Percentiles rank a stretch among this genome's conserved stretches.
These are phyloP conservation scores for Gaeumannomyces tritici DNA, from an alignment of 2,329 filamentous ascomycete genomes.

Conservation along the genomic window DNA sequence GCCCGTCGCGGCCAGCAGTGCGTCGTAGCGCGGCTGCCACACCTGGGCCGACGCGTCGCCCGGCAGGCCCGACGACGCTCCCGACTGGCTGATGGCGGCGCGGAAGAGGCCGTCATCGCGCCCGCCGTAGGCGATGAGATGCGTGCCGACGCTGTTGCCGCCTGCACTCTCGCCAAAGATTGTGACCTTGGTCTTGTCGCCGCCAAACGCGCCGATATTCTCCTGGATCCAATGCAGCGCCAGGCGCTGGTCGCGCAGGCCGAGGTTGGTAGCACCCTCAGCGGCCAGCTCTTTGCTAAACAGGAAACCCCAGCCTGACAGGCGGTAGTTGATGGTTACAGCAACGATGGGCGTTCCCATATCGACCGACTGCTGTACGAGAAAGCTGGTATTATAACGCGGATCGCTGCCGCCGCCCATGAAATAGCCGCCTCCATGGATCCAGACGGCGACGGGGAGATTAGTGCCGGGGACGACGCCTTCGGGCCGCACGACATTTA, in stretches of 20 bases:
- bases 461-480: slow-evolving; percentile 23
- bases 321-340: slow-evolving; percentile 35
- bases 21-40: slow-evolving; percentile 8
- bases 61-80: background rate
- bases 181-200: slow-evolving; percentile 34
- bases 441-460: slow-evolving; percentile 47
- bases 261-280: slow-evolving; percentile 38
- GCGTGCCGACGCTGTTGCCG: slow-evolving; percentile 36
- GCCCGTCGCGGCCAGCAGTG: slow-evolving; percentile 1
- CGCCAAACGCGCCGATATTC: slow-evolving; percentile 40
- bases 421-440: slow-evolving; percentile 32
- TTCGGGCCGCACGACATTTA: slow-evolving; percentile 36
- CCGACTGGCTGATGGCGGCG: slow-evolving; percentile 29
- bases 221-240: slow-evolving; percentile 40
- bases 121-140: slow-evolving; percentile 42
- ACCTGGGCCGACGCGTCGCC: background rate
- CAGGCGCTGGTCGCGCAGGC: slow-evolving; percentile 38
- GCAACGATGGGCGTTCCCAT: slow-evolving; percentile 35
- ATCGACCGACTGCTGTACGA: slow-evolving; percentile 35
- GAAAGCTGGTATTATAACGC: slow-evolving; percentile 50
- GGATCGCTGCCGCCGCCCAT: slow-evolving; percentile 30
- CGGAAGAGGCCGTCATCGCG: slow-evolving; percentile 42
- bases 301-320: slow-evolving; percentile 42
- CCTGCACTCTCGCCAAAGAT: slow-evolving; percentile 47
- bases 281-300: slow-evolving; percentile 29